These are phyloP conservation scores for Blastobotrys mokoenaii DNA, from an alignment of 805 yeast species.

Conservation along the genomic window DNA sequence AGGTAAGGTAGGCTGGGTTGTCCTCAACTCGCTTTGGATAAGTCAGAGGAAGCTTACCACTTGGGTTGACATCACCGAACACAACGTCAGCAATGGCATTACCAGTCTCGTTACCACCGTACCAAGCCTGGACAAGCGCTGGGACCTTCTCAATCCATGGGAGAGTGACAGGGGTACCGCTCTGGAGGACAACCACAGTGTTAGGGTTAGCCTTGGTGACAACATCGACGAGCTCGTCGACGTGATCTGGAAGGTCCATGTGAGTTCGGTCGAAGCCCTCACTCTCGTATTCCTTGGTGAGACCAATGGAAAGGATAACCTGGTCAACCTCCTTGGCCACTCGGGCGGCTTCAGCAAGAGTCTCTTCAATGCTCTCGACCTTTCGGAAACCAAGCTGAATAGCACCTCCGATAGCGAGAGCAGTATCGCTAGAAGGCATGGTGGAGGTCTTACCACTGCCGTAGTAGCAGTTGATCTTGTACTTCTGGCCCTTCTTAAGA, in stretches of 20 bases:
- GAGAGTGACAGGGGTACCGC: constrained; percentile 53
- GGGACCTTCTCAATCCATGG: constrained; percentile 41
- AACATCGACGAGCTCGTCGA: constrained; percentile 36
- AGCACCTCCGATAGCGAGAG: constrained; percentile 13
- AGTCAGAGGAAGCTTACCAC: constrained; percentile 48
- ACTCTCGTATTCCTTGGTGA: constrained; percentile 46
- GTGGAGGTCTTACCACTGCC: constrained; percentile 39
- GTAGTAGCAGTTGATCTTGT: constrained; percentile 41
- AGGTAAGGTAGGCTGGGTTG: constrained; percentile 47
- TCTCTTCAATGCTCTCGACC: constrained; percentile 23
- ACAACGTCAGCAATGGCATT: constrained; percentile 50
- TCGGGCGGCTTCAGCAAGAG: constrained; percentile 30
- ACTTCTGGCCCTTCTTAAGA: constrained; percentile 38
- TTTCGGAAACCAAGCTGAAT: constrained; percentile 25
- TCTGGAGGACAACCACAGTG: constrained; percentile 44
- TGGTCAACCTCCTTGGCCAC: constrained; percentile 34
- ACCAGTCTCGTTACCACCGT: constrained; percentile 49
- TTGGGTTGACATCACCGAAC: constrained; percentile 50
- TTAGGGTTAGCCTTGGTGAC: constrained; percentile 41
- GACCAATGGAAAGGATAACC: constrained; percentile 43
- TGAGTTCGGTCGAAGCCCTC: constrained; percentile 48
- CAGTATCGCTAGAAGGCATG: neutral
- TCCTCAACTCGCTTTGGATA: constrained; percentile 45
- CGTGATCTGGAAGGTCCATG: constrained; percentile 42
- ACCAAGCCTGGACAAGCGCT: constrained; percentile 44